Base-by-base conservation (phyloP, 2,329 filamentous ascomycete species). In the Claviceps africana region DNA sequence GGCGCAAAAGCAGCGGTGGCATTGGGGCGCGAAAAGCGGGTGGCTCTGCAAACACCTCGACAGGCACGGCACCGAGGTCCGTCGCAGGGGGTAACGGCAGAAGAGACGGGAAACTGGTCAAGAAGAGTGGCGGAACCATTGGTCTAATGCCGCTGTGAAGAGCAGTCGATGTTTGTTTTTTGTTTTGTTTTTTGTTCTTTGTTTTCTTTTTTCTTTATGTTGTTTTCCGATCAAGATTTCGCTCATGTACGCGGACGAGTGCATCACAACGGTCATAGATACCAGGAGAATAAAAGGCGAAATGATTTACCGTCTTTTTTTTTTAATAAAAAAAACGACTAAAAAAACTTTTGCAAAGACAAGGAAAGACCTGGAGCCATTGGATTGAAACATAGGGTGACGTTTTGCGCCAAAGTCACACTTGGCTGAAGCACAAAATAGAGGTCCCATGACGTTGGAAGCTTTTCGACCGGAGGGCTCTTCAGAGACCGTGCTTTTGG, bases 141-240 rank as follows among this genome's bases (percentile, higher is more conserved):
- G 67, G 64, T 17, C 45, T 68, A 47, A 71, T 71, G 68, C 67
- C 69, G 15, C 46, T 67, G 47, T 70, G 57, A 31, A 44, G 33
- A 28, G 46, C 19, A 9, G 33, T 25, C 15, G 46, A 6, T 28
- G 25, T 19, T 21, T 40, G 1, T 7, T 10, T 11, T 40, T 40
- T 17, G 4, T 7, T 7, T 21, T 6, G 17, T 33, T 21, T 21
- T 47, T 47, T 13, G n/a, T n/a, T n/a, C n/a, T n/a, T n/a, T n/a
- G n/a, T n/a, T n/a, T n/a, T n/a, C n/a, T n/a, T n/a, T n/a, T n/a
- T n/a, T n/a, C n/a, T 28, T 25, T 19, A 9, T 39, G 19, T 19
- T 48, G 19, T 37, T 22, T 8, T 37, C 19, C 9, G 2, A 21
- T 21, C n/a, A n/a, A 33, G 30, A 11, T 15, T 19, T 21, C 19